phyloP scores from a whole-genome alignment of 1,139 yeast genomes.

The Blastobotrys niveus region DNA sequence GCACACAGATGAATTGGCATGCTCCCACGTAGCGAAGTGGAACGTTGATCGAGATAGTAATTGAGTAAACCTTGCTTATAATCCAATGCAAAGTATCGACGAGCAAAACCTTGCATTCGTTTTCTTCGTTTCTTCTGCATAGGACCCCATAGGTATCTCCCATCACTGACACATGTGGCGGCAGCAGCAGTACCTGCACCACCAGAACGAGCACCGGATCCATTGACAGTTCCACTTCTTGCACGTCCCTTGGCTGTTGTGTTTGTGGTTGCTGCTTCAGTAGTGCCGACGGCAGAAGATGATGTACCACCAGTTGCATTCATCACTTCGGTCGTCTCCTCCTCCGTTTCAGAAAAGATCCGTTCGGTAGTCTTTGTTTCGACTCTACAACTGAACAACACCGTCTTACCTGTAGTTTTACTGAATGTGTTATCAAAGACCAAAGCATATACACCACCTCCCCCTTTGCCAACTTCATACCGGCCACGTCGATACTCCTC shows the following conservation, averaged over 20 bases:
- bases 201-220: too few species aligned
- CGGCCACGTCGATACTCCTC: slow-evolving; percentile 46
- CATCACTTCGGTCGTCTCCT: slow-evolving; percentile 8
- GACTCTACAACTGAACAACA: slow-evolving; percentile 58
- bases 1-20: slow-evolving; percentile 82
- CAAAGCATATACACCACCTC: slow-evolving; percentile 69
- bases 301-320: background rate
- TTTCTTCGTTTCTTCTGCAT: slow-evolving; percentile 73
- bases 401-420: slow-evolving; percentile 75
- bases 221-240: too few species aligned
- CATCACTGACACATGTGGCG: slow-evolving; percentile 24
- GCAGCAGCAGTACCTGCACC: background rate
- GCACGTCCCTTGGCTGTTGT: background rate
- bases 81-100: slow-evolving; percentile 78
- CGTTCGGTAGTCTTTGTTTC: too few species aligned
- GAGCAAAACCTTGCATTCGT: slow-evolving; percentile 80
- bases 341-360: slow-evolving; percentile 15
- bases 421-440: slow-evolving; percentile 90
- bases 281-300: slow-evolving; percentile 1
- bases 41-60: slow-evolving; percentile 68
- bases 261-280: slow-evolving; percentile 1
- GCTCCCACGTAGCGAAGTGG: slow-evolving; percentile 75
- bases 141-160: slow-evolving; percentile 53
- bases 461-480: slow-evolving; percentile 45
- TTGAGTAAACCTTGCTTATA: slow-evolving; percentile 76